A percentile compares a stretch with the other conserved stretches of the same genome.
These are phyloP conservation scores for Pistacia vera DNA, from an alignment of 345 rosid species.

Conservation along the genomic window DNA sequence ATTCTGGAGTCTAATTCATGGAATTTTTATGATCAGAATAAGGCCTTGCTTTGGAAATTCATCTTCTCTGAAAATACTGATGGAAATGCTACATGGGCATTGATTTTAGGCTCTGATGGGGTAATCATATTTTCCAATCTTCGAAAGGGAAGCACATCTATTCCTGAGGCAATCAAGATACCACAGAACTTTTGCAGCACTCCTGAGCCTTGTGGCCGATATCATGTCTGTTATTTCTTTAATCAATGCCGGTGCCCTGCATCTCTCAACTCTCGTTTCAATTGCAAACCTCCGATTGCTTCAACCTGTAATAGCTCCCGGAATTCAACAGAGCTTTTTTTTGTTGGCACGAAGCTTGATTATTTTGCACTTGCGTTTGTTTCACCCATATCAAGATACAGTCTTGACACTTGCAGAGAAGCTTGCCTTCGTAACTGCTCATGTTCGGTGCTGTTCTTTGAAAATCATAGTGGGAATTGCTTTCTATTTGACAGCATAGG, in stretches of 20 bases:
- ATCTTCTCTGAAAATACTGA: constrained; percentile 32
- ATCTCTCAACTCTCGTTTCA: constrained; percentile 15
- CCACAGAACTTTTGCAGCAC: constrained; percentile 40
- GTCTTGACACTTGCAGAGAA: constrained; percentile 39
- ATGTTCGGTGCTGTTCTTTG: constrained; percentile 50
- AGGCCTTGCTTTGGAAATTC: constrained; percentile 42
- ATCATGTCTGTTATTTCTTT: constrained; percentile 32
- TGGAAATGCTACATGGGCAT: constrained; percentile 45
- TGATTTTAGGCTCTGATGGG: constrained; percentile 40
- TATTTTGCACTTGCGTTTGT: constrained; percentile 52
- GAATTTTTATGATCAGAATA: constrained; percentile 48
- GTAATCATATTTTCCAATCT: constrained; percentile 40
- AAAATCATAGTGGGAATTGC: constrained; percentile 40
- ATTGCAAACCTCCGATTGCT: constrained; percentile 33
- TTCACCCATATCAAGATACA: constrained; percentile 32
- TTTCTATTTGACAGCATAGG: constrained; percentile 55
- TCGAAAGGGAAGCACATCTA: constrained; percentile 15
- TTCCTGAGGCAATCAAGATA: constrained; percentile 36
- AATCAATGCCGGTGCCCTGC: constrained; percentile 47
- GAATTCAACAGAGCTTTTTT: constrained; percentile 22
- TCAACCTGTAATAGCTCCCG: constrained; percentile 30
- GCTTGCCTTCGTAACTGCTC: constrained; percentile 55
- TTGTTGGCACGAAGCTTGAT: constrained; percentile 48
- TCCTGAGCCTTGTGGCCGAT: constrained; percentile 46
- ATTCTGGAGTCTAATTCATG: constrained; percentile 42